Evolutionary conservation across 257 asterid species (phyloP), one percentile per base, ranked within the genome.

Genomic region (Orobanche coerulescens): DNA sequence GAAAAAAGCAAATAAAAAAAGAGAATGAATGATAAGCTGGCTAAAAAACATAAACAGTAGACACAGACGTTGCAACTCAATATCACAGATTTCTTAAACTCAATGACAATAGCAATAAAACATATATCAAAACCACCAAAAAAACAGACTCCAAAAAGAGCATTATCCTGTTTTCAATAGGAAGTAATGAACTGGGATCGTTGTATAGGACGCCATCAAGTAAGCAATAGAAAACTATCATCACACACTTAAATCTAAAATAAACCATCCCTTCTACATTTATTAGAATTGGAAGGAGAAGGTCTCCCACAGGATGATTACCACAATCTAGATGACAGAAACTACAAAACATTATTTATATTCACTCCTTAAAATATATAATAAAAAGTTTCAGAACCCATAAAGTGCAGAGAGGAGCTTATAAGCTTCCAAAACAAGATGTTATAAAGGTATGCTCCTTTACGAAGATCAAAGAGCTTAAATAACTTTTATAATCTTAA

Each of bases 41-140:
- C 6, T 36, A 10, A 44, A 48, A n/a, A 54, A 50, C 23, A 49
- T 60, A 15, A 2, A 73, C 31, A 12, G 22, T 39, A 23, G 50
- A 33, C 55, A 73, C 14, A 10, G 57, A 30, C 8, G 46, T 24
- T 26, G 40, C 15, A 11, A 20, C 30, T 60, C 44, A 28, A 39
- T n/a, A 28, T 8, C 59, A 44, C 5, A 15, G 37, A 39, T 54
- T 57, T 46, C 26, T 49, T 23, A 13, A 20, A 39, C 62, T 49
- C 49, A 25, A 33, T 25, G 65, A 61, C 50, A 14, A 30, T 37
- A 19, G 46, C 24, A 9, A 44, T 39, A 46, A 28, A 50, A 61
- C 36, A 61, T 8, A 56, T 42, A 15, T 51, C 66, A 54, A 28
- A 64, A 53, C n/a, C 51, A 53, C 22, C 54, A 23, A 26, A 19